Conservation (phyloP, 139 green algal genomes). For the Chlamydomonas urium region DNA sequence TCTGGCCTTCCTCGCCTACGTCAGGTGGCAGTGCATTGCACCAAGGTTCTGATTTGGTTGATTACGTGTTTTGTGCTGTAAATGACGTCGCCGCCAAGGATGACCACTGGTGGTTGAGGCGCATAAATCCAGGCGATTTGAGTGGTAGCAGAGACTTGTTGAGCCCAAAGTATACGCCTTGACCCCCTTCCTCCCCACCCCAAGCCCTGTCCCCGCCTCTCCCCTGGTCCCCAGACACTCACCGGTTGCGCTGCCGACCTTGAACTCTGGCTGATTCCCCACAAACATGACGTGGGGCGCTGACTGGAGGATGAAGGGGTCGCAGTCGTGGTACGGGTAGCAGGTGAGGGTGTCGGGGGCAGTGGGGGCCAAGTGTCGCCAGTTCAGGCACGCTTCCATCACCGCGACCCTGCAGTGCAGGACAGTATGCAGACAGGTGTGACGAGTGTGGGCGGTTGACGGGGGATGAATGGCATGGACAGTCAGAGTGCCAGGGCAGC, state of each 20-base stretch:
- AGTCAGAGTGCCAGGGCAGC: too few relatives aligned
- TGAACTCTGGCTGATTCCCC: conserved; percentile 84
- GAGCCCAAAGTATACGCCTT: neutral
- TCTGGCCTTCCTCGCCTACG: conserved; percentile 35
- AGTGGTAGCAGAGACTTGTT: neutral
- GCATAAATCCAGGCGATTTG: too few relatives aligned
- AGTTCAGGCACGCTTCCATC: conserved; percentile 70
- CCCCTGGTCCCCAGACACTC: conserved; percentile 9
- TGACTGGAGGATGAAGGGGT: conserved; percentile 91
- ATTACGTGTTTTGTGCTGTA: too few relatives aligned
- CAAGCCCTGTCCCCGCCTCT: neutral
- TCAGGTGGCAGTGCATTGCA: neutral
- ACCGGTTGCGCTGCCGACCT: conserved; percentile 50
- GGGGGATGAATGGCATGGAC: too few relatives aligned
- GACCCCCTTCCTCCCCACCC: neutral
- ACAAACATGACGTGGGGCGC: conserved; percentile 91
- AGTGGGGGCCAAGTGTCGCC: conserved; percentile 87
- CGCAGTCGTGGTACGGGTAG: conserved; percentile 83
- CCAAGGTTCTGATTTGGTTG: neutral
- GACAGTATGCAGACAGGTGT: too few relatives aligned
- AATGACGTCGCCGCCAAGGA: too few relatives aligned
- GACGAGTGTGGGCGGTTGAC: too few relatives aligned
- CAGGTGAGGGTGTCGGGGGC: conserved; percentile 93
- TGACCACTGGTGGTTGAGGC: too few relatives aligned
- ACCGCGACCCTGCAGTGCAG: too few relatives aligned